Evolutionary conservation across 768 basidiomycete species (phyloP).

Genomic region (Astraeus odoratus): DNA sequence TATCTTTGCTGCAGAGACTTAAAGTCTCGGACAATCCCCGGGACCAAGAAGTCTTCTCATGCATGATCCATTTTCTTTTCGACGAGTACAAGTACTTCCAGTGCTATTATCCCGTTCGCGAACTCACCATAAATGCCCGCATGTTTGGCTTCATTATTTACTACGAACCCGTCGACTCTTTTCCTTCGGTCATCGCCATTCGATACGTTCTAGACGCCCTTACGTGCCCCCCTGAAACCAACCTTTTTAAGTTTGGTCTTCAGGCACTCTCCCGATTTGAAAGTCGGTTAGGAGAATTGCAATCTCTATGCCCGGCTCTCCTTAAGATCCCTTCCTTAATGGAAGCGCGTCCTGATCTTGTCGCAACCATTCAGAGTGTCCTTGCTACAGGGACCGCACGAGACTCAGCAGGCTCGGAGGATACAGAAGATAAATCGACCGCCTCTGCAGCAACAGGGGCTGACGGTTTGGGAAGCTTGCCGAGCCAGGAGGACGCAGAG

Average conservation of each 20-base stretch:
- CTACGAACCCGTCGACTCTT: constrained; percentile 85
- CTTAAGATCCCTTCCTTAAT: constrained; percentile 81
- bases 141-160: constrained; percentile 96
- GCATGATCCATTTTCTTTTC: constrained; percentile 98
- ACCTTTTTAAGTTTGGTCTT: constrained; percentile 92
- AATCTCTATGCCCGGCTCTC: constrained; percentile 83
- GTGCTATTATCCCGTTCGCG: constrained; percentile 87
- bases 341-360: constrained; percentile 79
- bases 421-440: too few relatives aligned
- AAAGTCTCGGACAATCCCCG: constrained; percentile 76
- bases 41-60: constrained; percentile 97
- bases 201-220: constrained; percentile 95
- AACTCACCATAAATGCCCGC: constrained; percentile 92
- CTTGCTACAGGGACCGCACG: constrained; percentile 45
- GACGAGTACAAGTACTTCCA: constrained; percentile 99
- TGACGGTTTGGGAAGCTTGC: too few relatives aligned
- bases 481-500: too few relatives aligned
- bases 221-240: constrained; percentile 83
- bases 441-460: too few relatives aligned
- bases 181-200: constrained; percentile 92
- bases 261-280: constrained; percentile 89
- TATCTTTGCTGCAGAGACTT: constrained; percentile 77
- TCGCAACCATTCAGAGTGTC: constrained; percentile 62
- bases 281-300: constrained; percentile 83
- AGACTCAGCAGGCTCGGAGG: constrained; percentile 33